Base-by-base conservation (phyloP, 192 early-diverging fungal genomes). In the Thoreauomyces humboldtii region DNA sequence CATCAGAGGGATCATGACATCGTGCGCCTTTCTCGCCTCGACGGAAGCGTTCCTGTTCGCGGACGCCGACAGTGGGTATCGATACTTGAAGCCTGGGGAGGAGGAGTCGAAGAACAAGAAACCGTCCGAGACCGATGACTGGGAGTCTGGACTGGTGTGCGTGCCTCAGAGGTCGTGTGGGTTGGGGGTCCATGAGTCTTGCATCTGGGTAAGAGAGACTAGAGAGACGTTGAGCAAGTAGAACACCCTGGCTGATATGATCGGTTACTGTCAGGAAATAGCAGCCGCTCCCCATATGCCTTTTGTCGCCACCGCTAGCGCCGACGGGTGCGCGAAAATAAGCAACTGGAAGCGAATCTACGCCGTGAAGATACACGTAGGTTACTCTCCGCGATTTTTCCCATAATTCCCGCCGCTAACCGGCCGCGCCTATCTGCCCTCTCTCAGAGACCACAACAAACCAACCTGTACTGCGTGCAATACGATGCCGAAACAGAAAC, bases 251-350 rank as follows among this genome's bases (percentile, higher is more conserved):
- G n/a, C n/a, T n/a, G n/a, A n/a, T n/a, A n/a, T n/a, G n/a, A n/a
- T n/a, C n/a, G n/a, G n/a, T n/a, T n/a, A n/a, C n/a, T n/a, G n/a
- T n/a, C n/a, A 77, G 75, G 37, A 55, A 21, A n/a, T 74, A 14
- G 67, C 58, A 14, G 34, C 60, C 4, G 65, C 75, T 27, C 45
- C 31, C 5, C 56, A 54, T 35, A 34, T 72, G 37, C 69, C 72
- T 7, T 78, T 76, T 48, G 36, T 69, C 5, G 65, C 57, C 19
- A 50, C 63, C 24, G 72, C 46, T 17, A 60, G 76, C 19, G 69
- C 73, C 17, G 76, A 78, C 28, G 76, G 76, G 17, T 36, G 52
- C 24, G 64, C 59, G 14, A 72, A 64, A 51, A 61, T 75, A 12
- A 69, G 67, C 41, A 78, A 72, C 50, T 24, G 67, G 24, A 50